Percentiles rank a stretch among this genome's conserved stretches.
phyloP scores from a whole-genome alignment of 768 basidiomycete species.

The Serendipita sp. region DNA sequence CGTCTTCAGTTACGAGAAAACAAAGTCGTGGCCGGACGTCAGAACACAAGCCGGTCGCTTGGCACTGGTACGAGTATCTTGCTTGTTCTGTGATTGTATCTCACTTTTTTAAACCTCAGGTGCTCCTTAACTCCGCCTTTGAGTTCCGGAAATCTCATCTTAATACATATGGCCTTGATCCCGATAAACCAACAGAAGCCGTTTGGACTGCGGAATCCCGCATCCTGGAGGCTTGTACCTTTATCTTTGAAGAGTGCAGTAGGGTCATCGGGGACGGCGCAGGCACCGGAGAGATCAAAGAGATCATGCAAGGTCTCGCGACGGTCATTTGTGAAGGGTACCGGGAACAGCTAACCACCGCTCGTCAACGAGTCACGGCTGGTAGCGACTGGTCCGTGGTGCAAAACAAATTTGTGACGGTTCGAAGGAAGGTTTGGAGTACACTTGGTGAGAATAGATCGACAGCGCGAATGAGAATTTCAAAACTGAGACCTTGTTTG shows the following conservation, averaged over 20 bases:
- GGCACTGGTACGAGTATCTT: slow-evolving; percentile 31
- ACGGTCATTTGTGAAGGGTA: slow-evolving; percentile 46
- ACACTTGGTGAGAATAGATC: slow-evolving; percentile 58
- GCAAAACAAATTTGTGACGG: slow-evolving; percentile 46
- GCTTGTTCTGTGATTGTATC: not conserved
- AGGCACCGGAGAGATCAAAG: slow-evolving; percentile 18
- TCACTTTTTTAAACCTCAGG: slow-evolving; percentile 30
- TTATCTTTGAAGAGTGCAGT: slow-evolving; percentile 43
- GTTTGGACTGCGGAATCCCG: slow-evolving; percentile 70
- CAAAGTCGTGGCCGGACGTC: not conserved
- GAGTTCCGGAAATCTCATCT: slow-evolving; percentile 60
- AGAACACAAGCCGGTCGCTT: not conserved
- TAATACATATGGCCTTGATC: slow-evolving; percentile 61
- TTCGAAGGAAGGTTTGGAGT: slow-evolving; percentile 65
- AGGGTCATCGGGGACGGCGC: slow-evolving; percentile 17
- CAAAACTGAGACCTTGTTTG: slow-evolving; percentile 5
- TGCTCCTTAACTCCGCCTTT: slow-evolving; percentile 52
- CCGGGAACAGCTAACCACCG: slow-evolving; percentile 27
- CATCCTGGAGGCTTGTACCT: slow-evolving; percentile 51
- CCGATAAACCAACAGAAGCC: slow-evolving; percentile 37
- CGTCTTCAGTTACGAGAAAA: not conserved
- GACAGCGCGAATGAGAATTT: not conserved
- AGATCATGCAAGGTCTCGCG: slow-evolving; percentile 33
- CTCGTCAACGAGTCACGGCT: not conserved
- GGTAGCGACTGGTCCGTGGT: slow-evolving; percentile 45